phyloP scores from a whole-genome alignment of 805 yeast genomes.

The Suhomyces xylopsoci region DNA sequence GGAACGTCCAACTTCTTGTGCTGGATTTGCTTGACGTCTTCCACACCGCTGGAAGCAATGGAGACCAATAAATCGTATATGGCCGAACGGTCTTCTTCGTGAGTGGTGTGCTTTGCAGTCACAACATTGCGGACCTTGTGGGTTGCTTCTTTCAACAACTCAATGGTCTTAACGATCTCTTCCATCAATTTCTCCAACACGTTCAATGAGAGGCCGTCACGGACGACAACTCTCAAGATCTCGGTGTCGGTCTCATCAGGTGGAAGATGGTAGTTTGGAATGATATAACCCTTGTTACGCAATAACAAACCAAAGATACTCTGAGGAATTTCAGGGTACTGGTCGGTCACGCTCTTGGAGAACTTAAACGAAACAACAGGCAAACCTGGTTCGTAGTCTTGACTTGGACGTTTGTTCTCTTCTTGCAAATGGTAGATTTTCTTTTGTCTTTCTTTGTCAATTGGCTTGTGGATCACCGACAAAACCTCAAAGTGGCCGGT shows the following conservation, averaged over 20 bases:
- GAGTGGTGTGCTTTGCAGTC: conserved; percentile 13
- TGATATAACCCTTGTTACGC: conserved; percentile 44
- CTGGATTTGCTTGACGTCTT: conserved; percentile 28
- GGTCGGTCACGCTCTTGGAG: conserved; percentile 50
- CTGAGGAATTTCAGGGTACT: conserved; percentile 82
- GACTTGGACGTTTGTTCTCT: conserved; percentile 28
- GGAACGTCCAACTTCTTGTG: conserved; percentile 17
- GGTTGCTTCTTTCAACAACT: conserved; percentile 50
- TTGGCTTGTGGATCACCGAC: conserved; percentile 70
- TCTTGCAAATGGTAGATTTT: conserved; percentile 17
- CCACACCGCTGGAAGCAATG: conserved; percentile 56
- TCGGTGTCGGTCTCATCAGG: conserved; percentile 54
- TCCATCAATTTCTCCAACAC: conserved; percentile 40
- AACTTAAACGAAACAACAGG: conserved; percentile 89
- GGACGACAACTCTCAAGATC: conserved; percentile 80
- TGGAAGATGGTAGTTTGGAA: conserved; percentile 87
- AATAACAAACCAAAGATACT: conserved; percentile 66
- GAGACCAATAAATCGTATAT: conserved; percentile 50
- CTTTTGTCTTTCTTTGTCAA: conserved; percentile 21
- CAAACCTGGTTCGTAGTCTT: conserved; percentile 64
- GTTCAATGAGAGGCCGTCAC: conserved; percentile 61
- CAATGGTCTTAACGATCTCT: conserved; percentile 53
- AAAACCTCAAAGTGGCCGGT: conserved; percentile 67
- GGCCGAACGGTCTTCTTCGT: conserved; percentile 28
- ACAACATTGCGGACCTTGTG: conserved; percentile 34